Base-by-base conservation (phyloP, 2,329 filamentous ascomycete genomes). In the Microcyclospora pomicola region DNA sequence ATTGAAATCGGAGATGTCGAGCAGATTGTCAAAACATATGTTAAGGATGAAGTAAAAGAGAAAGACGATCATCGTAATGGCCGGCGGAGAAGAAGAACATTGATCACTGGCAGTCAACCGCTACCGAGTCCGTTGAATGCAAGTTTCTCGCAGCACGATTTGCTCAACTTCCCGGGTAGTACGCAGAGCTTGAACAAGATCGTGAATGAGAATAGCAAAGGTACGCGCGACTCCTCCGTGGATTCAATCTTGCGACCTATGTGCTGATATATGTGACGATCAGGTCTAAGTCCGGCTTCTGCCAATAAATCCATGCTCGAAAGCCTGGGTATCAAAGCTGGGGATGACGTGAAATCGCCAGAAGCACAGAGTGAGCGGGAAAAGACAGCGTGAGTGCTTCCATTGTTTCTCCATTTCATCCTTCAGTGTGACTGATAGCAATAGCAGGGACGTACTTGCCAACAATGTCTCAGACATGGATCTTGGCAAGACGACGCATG, bases 1-100 rank as follows among this genome's bases (percentile, higher is more conserved):
- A 96, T 98, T 58, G 91, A 98, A 64, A 96, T 98, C 55, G 91
- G 91, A 49, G 91, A 98, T 52, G 91, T 98, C 35, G 91, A 98
- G 67, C 85, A 96, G 62, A 96, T 96, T 45, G 91, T 98, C 41
- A 88, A 94, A 64, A 86, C 83, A 43, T 88, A 92, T 46, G 88
- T 98, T 39, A 88, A 94, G 62, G 83, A 78, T 44, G 82, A 91
- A 14, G 60, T 62, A 45, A 75, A 75, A 51, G 72, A 77, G 36
- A 80, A 82, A 43, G 85, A 92, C 58, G 86, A 87, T 58, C 86
- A 93, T 56, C 75, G 87, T 48, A 96, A 95, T 60, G 88, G 91
- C 37, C 75, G 91, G 44, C 74, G 91, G 61, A 76, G 91, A 61
- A 74, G 91, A 60, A 74, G 91, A 54, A 98, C 91, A 2, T 73